Evolutionary conservation across 768 basidiomycete genomes (phyloP).

Genomic region (Lepiota subincarnata): DNA sequence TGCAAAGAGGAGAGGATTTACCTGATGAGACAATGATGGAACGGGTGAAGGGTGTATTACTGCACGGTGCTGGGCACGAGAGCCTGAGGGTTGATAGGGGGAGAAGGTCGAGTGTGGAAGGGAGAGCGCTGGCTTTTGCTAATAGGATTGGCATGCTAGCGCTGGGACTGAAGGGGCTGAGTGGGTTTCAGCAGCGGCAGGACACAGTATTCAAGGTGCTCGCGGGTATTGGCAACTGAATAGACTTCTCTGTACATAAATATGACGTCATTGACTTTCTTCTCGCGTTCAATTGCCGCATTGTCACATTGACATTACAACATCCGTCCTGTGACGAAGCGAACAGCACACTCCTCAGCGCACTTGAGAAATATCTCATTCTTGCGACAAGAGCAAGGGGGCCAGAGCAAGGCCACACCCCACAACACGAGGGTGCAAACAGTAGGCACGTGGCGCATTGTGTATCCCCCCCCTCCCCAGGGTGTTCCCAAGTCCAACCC

Average conservation of each 20-base stretch:
- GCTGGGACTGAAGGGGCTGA: constrained; percentile 63
- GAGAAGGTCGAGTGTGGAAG: constrained; percentile 52
- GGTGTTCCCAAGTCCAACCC: too few relatives aligned
- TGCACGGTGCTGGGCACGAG: constrained; percentile 51
- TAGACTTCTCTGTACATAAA: neutral
- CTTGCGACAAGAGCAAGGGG: too few relatives aligned
- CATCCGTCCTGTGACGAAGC: too few relatives aligned
- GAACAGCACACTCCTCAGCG: too few relatives aligned
- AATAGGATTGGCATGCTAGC: constrained; percentile 76
- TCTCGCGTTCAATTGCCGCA: too few relatives aligned
- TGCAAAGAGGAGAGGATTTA: constrained; percentile 31
- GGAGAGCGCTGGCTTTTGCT: constrained; percentile 64
- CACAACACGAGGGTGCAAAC: too few relatives aligned
- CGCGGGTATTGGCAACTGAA: constrained; percentile 36
- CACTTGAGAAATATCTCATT: too few relatives aligned
- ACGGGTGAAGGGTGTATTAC: constrained; percentile 50
- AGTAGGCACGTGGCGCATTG: too few relatives aligned
- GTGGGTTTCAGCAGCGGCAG: constrained; percentile 70
- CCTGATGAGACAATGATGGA: constrained; percentile 52
- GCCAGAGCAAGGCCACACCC: too few relatives aligned
- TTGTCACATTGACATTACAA: too few relatives aligned
- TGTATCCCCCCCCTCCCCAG: too few relatives aligned
- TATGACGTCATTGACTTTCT: too few relatives aligned
- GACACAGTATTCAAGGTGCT: constrained; percentile 66
- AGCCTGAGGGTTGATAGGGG: constrained; percentile 24